Percentiles rank a stretch among this genome's conserved stretches.
Evolutionary conservation across 2,329 filamentous ascomycete species (phyloP).

Genomic region (Botrytis pseudocinerea): DNA sequence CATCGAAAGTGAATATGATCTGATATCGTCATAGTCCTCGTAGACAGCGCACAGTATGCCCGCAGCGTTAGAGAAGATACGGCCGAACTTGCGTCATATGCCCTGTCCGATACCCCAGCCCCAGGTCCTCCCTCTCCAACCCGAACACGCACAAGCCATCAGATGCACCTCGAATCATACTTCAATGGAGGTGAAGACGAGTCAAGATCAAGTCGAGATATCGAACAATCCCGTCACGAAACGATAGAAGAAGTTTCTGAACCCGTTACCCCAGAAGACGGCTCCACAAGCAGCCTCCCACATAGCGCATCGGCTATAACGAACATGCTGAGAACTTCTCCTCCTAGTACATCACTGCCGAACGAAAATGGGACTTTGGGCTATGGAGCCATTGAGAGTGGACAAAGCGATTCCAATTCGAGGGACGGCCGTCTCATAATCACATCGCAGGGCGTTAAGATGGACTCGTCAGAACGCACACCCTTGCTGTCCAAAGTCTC

Average conservation of each 20-base stretch:
- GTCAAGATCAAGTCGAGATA: conserved; percentile 27
- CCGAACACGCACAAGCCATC: conserved; percentile 26
- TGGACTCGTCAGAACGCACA: conserved; percentile 37
- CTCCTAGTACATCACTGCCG: conserved; percentile 34
- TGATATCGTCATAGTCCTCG: conserved; percentile 45
- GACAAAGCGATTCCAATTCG: conserved; percentile 12
- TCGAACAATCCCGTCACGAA: conserved; percentile 44
- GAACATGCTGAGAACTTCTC: conserved; percentile 49
- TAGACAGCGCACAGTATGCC: conserved; percentile 73
- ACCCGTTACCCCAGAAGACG: conserved; percentile 51
- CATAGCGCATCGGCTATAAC: conserved; percentile 50
- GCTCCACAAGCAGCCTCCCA: conserved; percentile 38
- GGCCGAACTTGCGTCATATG: conserved; percentile 80
- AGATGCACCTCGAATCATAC: conserved; percentile 37
- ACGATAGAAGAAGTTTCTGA: conserved; percentile 64
- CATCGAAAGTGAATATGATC: conserved; percentile 5
- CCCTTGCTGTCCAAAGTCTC: conserved; percentile 35
- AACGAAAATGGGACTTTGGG: conserved; percentile 19
- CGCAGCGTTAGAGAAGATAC: conserved; percentile 82
- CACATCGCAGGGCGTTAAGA: conserved; percentile 31
- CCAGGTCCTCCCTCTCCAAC: conserved; percentile 38
- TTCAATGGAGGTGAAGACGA: conserved; percentile 35
- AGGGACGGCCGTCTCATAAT: conserved; percentile 33
- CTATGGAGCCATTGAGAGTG: conserved; percentile 24
- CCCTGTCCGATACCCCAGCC: conserved; percentile 61